phyloP scores from a whole-genome alignment of 2,329 filamentous ascomycete genomes.

The Huntiella abstrusa region DNA sequence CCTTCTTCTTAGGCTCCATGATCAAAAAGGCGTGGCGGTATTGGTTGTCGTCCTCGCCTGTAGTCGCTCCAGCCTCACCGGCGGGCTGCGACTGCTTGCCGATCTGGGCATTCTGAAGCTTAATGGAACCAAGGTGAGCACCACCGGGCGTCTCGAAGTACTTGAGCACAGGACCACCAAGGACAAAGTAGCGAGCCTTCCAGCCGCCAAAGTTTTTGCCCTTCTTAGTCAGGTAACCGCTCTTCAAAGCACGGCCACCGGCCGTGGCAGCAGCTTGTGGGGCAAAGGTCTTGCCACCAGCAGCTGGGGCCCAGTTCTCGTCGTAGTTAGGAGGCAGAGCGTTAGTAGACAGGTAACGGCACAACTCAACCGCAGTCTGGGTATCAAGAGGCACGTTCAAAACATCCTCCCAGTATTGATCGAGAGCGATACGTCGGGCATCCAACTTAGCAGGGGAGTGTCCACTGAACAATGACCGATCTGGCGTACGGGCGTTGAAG shows the following conservation, averaged over 20 bases:
- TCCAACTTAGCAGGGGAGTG: slow-evolving; percentile 90
- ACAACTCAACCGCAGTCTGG: slow-evolving; percentile 58
- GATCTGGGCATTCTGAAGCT: slow-evolving; percentile 76
- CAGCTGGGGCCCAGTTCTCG: slow-evolving; percentile 24
- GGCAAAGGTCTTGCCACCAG: slow-evolving; percentile 23
- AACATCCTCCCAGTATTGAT: slow-evolving; percentile 69
- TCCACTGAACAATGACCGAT: slow-evolving; percentile 70
- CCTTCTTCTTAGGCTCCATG: slow-evolving; percentile 89
- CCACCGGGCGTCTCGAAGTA: slow-evolving; percentile 89
- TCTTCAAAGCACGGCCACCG: slow-evolving; percentile 52
- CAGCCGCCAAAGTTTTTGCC: slow-evolving; percentile 98
- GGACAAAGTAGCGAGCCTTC: slow-evolving; percentile 60
- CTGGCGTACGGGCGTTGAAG: slow-evolving; percentile 62
- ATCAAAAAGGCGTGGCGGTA: slow-evolving; percentile 94
- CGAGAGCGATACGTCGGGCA: slow-evolving; percentile 60
- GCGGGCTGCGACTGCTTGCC: slow-evolving; percentile 51
- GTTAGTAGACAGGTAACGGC: slow-evolving; percentile 63
- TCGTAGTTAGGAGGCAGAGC: slow-evolving; percentile 43
- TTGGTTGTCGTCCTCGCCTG: slow-evolving; percentile 76
- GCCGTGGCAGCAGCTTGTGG: slow-evolving; percentile 22
- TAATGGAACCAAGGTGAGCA: slow-evolving; percentile 81
- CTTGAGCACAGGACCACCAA: slow-evolving; percentile 46
- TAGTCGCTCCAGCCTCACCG: slow-evolving; percentile 14
- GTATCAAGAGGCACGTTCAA: slow-evolving; percentile 69
- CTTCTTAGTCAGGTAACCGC: slow-evolving; percentile 85